Percentiles rank a stretch among this genome's conserved stretches.
Conservation (phyloP, 441 rosid species). For the Adansonia gregorii region DNA sequence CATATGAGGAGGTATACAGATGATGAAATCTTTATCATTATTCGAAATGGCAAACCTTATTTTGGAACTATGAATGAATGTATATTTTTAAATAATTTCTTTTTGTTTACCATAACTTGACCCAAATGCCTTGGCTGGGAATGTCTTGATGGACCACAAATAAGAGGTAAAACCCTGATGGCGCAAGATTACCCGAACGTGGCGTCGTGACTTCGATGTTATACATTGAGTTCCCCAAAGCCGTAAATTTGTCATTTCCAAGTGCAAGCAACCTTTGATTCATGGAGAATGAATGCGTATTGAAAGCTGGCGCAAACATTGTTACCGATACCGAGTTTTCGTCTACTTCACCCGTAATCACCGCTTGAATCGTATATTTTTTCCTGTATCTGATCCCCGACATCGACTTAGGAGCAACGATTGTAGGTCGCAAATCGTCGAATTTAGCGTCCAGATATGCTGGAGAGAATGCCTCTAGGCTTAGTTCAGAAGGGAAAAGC, state of each 20-base stretch:
- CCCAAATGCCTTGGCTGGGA: slow-evolving; percentile 65
- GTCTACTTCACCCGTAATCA: slow-evolving; percentile 26
- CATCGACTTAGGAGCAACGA: slow-evolving; percentile 35
- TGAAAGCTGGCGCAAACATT: slow-evolving; percentile 54
- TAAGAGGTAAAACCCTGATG: slow-evolving; percentile 55
- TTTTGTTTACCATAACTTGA: slow-evolving; percentile 28
- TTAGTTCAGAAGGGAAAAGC: neutral
- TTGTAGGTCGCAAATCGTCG: slow-evolving; percentile 44
- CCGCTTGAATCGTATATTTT: slow-evolving; percentile 31
- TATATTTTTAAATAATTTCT: neutral
- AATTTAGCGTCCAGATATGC: neutral
- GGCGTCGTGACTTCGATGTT: slow-evolving; percentile 44
- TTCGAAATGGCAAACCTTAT: neutral
- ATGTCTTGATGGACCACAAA: slow-evolving; percentile 54
- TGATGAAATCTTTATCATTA: too few relatives aligned
- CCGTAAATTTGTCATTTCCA: slow-evolving; percentile 27
- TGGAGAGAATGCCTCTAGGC: neutral
- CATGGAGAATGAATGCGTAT: slow-evolving; percentile 62
- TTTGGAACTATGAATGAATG: neutral
- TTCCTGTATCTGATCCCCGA: slow-evolving; percentile 36
- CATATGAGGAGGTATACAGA: too few relatives aligned
- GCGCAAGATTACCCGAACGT: slow-evolving; percentile 44
- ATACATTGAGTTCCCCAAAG: slow-evolving; percentile 24
- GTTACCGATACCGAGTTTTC: slow-evolving; percentile 43
- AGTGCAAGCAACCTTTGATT: slow-evolving; percentile 57